Evolutionary conservation across 208 protist species (phyloP).

Genomic region (Crithidia mellificae): DNA sequence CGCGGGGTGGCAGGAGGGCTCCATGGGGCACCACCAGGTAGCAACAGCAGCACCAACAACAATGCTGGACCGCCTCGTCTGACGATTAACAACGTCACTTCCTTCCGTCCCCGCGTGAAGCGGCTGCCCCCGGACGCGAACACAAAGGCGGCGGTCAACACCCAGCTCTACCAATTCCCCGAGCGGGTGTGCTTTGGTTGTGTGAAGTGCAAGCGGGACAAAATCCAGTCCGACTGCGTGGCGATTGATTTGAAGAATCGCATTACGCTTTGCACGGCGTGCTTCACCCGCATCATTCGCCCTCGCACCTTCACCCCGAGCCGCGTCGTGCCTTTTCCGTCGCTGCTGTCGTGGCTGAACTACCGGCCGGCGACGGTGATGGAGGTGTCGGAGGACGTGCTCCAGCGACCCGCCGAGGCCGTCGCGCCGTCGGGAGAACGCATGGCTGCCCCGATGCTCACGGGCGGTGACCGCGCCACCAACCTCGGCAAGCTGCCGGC

Average conservation of each 20-base stretch:
- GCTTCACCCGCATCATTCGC: conserved; percentile 77
- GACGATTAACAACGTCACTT: conserved; percentile 74
- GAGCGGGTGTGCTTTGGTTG: conserved; percentile 73
- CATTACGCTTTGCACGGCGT: conserved; percentile 71
- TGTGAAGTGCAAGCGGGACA: conserved; percentile 77
- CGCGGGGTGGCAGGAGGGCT: background rate
- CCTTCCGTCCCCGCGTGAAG: conserved; percentile 67
- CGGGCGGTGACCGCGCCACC: conserved; percentile 45
- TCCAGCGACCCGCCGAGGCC: conserved; percentile 73
- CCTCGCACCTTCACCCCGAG: conserved; percentile 72
- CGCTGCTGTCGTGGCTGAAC: conserved; percentile 82
- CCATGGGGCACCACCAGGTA: background rate
- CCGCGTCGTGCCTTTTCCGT: conserved; percentile 81
- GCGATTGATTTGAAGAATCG: conserved; percentile 66
- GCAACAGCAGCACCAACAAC: background rate
- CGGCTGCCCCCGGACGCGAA: conserved; percentile 79
- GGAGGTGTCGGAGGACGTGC: conserved; percentile 68
- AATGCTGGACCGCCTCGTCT: conserved; percentile 35
- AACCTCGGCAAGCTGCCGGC: conserved; percentile 60
- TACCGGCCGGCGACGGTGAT: conserved; percentile 71
- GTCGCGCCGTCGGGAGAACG: conserved; percentile 79
- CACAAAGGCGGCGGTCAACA: conserved; percentile 46
- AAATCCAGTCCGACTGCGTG: conserved; percentile 72
- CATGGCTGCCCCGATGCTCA: conserved; percentile 44
- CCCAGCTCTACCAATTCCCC: conserved; percentile 68